These are phyloP conservation scores for Pseudogymnoascus sp. DNA, from an alignment of 2,329 filamentous ascomycete genomes.

Conservation along the genomic window DNA sequence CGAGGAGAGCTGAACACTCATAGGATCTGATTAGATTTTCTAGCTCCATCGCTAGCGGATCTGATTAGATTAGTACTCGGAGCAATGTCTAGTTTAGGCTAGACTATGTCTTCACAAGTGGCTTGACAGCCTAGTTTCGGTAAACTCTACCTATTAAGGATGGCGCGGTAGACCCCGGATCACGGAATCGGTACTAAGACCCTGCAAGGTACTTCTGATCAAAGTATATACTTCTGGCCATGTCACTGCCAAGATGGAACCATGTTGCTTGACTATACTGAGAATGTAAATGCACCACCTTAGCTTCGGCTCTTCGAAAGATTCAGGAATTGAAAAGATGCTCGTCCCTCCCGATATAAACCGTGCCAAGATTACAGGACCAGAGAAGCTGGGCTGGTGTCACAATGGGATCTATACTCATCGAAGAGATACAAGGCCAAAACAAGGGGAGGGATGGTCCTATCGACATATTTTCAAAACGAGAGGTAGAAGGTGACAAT, in stretches of 20 bases:
- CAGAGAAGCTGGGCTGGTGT: neutral
- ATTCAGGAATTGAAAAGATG: constrained; percentile 1
- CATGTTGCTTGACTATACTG: constrained; percentile 6
- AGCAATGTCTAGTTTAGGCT: neutral
- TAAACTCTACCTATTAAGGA: neutral
- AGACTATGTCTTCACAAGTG: neutral
- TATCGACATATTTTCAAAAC: constrained; percentile 5
- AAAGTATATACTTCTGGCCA: constrained; percentile 1
- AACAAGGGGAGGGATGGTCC: neutral
- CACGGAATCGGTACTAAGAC: neutral
- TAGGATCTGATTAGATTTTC: constrained; percentile 6
- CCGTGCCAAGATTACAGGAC: constrained; percentile 10
- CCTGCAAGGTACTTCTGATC: neutral
- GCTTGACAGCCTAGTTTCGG: neutral
- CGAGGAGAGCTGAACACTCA: neutral
- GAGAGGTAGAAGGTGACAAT: constrained; percentile 11
- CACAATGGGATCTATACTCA: constrained; percentile 13
- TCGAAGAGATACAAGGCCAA: constrained; percentile 12
- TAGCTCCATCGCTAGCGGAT: neutral
- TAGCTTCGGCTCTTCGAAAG: neutral
- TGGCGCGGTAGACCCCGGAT: neutral
- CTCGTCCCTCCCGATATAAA: neutral
- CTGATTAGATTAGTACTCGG: constrained; percentile 5
- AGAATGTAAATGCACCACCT: constrained; percentile 3
- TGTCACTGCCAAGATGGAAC: neutral